Evolutionary conservation across 139 green algal species (phyloP), one percentile per base, ranked within the genome.

Genomic region (Chlorella sp.): DNA sequence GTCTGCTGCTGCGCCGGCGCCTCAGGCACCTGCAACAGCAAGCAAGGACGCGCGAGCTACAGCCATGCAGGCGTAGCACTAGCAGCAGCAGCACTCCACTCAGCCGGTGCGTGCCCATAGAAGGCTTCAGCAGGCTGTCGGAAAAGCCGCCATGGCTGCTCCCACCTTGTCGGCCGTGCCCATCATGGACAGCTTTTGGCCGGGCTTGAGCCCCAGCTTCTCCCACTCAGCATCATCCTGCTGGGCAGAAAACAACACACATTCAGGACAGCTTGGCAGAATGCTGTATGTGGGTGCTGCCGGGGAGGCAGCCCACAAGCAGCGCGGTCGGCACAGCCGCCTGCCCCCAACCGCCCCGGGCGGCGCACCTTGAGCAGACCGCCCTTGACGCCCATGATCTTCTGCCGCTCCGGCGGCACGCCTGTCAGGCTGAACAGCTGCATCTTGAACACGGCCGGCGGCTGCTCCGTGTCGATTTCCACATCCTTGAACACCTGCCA

Each of bases 101-200:
- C n/a, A n/a, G n/a, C n/a, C n/a, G n/a, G n/a, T n/a, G n/a, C n/a
- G n/a, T n/a, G n/a, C n/a, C n/a, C n/a, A n/a, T n/a, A n/a, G n/a
- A n/a, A n/a, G n/a, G n/a, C n/a, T n/a, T n/a, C n/a, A n/a, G n/a
- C n/a, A n/a, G n/a, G n/a, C n/a, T n/a, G n/a, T n/a, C n/a, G n/a
- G n/a, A n/a, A 51, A 51, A 51, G 9, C 44, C 44, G 9, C 6
- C 44, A 51, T 6, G 44, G 7, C 44, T 51, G 44, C 44, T 6
- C 44, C 9, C 44, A 60, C 51, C 23, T 92, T 92, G 28, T 98
- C 96, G 11, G 96, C 95, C 15, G 96, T 98, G 39, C 97, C 96
- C 96, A 99, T 99, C 86, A 99, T 95, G 93, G 98, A 98, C 20
- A 99, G 87, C 39, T 95, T 97, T 84, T 93, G 87, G 20, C 95